Base-by-base conservation (phyloP, 2,329 filamentous ascomycete species). In the Pestalotiopsis sp. region DNA sequence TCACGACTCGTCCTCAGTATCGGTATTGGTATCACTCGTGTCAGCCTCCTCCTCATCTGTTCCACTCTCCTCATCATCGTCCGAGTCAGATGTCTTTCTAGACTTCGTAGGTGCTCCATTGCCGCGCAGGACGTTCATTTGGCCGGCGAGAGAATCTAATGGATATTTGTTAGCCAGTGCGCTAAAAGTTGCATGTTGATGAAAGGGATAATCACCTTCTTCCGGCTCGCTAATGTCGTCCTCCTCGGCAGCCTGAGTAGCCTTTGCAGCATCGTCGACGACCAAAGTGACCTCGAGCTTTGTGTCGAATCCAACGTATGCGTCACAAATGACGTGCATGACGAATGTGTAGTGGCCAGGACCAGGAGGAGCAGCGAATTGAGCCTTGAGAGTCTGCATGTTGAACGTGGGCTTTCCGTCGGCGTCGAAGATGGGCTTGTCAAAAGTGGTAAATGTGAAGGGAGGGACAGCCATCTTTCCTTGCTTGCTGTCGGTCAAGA, bases 221-320 rank as follows among this genome's bases (percentile, higher is more conserved):
- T 98, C 96, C 45, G 97, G 96, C 80, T 99, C 96, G 78, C 93
- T 97, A 73, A 99, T 99, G 69, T 99, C 96, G 75, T 97, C 96
- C 73, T 98, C 94, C 62, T 91, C 92, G 65, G 89, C 88, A 77
- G 97, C 91, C 73, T 92, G 88, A 23, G 89, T 91, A 4, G 93
- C 95, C 83, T 95, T 96, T 80, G 89, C 92, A 41, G 93, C 91
- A 75, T 98, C 95, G 76, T 97, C 94, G 9, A 99, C 94, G 36
- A 92, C 88, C 66, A 99, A 86, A 1, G 93, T 94, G 36, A 97
- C 93, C 77, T 98, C 94, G 86, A 93, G 90, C 86, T 94, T 96
- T 64, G 92, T 92, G 79, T 99, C 97, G 73, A 98, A 94, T 60
- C 96, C 96, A 60, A 99, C 86, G 76, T 99, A 99, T 77, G 93